A percentile compares a stretch with the other conserved stretches of the same genome.
phyloP scores from a whole-genome alignment of 345 rosid genomes.

The Lagerstroemia speciosa region DNA sequence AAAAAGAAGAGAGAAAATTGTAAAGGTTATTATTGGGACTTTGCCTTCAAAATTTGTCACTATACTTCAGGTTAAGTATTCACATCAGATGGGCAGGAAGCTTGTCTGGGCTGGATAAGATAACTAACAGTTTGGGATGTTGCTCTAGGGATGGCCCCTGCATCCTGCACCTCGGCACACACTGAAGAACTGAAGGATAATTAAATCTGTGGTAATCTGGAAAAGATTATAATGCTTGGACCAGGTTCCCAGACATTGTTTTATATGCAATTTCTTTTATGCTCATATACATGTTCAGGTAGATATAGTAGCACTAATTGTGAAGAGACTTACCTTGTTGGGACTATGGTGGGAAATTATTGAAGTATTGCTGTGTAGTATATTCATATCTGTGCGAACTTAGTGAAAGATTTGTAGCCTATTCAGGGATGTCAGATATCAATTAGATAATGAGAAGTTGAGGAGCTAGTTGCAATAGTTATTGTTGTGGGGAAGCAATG shows the following conservation, averaged over 20 bases:
- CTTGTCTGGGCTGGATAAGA: neutral
- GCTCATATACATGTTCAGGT: neutral
- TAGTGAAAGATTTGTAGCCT: neutral
- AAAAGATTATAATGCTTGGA: neutral
- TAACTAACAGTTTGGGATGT: neutral
- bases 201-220: neutral
- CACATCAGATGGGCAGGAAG: neutral
- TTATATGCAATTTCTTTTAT: neutral
- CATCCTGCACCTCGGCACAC: neutral
- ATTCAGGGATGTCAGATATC: neutral
- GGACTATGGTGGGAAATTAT: neutral
- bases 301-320: neutral
- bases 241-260: neutral
- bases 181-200: neutral
- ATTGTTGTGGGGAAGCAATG: neutral
- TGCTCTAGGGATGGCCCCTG: neutral
- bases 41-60: no score
- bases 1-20: no score
- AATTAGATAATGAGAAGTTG: neutral
- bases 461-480: constrained; percentile 1
- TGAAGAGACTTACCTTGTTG: neutral
- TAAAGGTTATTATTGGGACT: no score
- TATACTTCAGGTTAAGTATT: no score
- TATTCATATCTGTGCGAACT: neutral
- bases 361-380: neutral